phyloP scores from a whole-genome alignment of 768 basidiomycete species.

The Trametes punicea region DNA sequence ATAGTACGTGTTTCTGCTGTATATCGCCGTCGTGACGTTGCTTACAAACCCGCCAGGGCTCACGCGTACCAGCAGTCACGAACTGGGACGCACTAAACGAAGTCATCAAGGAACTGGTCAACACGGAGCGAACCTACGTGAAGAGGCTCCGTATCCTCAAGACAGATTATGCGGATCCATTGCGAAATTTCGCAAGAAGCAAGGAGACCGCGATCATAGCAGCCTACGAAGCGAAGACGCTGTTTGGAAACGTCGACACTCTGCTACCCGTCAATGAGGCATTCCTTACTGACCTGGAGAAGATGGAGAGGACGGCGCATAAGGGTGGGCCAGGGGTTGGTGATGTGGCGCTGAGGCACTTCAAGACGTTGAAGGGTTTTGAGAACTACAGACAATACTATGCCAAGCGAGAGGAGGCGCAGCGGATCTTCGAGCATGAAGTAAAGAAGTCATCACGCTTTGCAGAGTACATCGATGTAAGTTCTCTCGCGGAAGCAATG shows the following conservation, averaged over 20 bases:
- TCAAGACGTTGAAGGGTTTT: conserved; percentile 79
- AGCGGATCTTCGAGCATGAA: conserved; percentile 81
- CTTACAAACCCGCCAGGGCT: conserved; percentile 24
- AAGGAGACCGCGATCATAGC: conserved; percentile 87
- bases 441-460: conserved; percentile 79
- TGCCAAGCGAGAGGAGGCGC: conserved; percentile 89
- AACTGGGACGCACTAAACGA: conserved; percentile 65
- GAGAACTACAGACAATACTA: conserved; percentile 93
- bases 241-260: conserved; percentile 93
- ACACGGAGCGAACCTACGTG: conserved; percentile 88
- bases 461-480: conserved; percentile 81
- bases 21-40: no score
- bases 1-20: conserved; percentile 25
- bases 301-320: conserved; percentile 47
- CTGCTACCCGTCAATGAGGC: conserved; percentile 87
- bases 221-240: conserved; percentile 84
- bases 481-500: conserved; percentile 25
- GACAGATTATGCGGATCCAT: conserved; percentile 84
- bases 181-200: conserved; percentile 79
- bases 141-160: conserved; percentile 80
- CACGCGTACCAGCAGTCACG: conserved; percentile 55
- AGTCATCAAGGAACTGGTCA: conserved; percentile 81
- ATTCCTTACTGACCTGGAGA: conserved; percentile 80
- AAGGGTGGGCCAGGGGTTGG: conserved; percentile 70
- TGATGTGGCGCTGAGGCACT: conserved; percentile 83